Evolutionary conservation across 257 asterid genomes (phyloP).

Genomic region (Hygrophila difformis): DNA sequence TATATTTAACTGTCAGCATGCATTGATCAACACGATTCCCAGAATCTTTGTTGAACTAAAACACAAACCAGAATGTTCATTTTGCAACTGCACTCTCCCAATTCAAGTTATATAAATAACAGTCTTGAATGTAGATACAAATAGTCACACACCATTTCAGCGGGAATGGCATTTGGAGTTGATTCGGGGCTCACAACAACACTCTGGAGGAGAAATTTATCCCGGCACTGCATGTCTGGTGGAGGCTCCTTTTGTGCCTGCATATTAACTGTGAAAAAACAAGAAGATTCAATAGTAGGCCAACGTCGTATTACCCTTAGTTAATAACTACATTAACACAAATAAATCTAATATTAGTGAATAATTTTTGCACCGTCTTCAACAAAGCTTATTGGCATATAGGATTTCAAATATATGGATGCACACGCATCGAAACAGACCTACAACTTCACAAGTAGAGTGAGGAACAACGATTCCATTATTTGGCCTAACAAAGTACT

Average conservation of each 20-base stretch:
- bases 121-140: too few relatives aligned
- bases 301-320: background rate
- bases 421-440: constrained; percentile 35
- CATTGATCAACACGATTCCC: constrained; percentile 84
- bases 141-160: constrained; percentile 65
- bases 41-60: constrained; percentile 77
- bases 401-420: background rate
- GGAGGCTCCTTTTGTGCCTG: constrained; percentile 99
- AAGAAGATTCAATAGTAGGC: constrained; percentile 16
- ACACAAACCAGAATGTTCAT: too few relatives aligned
- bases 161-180: constrained; percentile 59
- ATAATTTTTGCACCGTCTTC: too few relatives aligned
- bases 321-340: background rate
- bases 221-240: constrained; percentile 86
- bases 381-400: background rate
- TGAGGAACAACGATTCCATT: constrained; percentile 86
- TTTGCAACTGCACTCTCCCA: too few relatives aligned
- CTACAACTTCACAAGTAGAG: constrained; percentile 66
- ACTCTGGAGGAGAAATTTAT: constrained; percentile 86
- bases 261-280: constrained; percentile 69
- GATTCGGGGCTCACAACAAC: constrained; percentile 51
- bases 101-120: too few relatives aligned
- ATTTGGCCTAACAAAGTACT: constrained; percentile 96
- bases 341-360: too few relatives aligned
- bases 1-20: constrained; percentile 81